Conservation (phyloP, 2,329 filamentous ascomycete genomes). For the Cercospora janseana region DNA sequence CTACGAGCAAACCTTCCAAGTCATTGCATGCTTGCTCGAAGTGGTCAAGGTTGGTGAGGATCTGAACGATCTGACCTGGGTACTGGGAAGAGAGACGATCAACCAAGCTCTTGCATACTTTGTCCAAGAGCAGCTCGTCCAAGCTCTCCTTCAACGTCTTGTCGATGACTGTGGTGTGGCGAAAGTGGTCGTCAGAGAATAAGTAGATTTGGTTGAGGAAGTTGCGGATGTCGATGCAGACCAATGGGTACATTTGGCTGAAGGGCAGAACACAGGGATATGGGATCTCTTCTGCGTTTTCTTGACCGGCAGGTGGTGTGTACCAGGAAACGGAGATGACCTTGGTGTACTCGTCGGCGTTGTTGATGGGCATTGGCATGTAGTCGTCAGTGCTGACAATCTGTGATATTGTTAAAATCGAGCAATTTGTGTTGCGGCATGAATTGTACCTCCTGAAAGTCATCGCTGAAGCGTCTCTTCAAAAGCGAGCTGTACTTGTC, state of each 20-base stretch:
- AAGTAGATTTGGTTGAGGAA: constrained; percentile 98
- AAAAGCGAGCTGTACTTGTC: constrained; percentile 90
- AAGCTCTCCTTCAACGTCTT: constrained; percentile 82
- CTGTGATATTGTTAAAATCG: constrained; percentile 32
- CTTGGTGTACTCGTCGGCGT: constrained; percentile 86
- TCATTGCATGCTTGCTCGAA: constrained; percentile 92
- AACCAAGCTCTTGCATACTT: constrained; percentile 87
- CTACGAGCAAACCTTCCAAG: constrained; percentile 79
- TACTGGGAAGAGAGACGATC: constrained; percentile 90
- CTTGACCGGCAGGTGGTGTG: constrained; percentile 64
- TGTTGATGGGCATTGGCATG: constrained; percentile 98
- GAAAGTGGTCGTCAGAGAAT: constrained; percentile 94
- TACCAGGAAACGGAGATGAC: constrained; percentile 97
- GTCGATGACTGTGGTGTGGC: constrained; percentile 85
- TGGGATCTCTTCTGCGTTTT: constrained; percentile 69
- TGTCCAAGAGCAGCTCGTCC: constrained; percentile 89
- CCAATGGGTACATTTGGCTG: constrained; percentile 97
- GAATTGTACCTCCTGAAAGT: constrained; percentile 77
- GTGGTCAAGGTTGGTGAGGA: constrained; percentile 94
- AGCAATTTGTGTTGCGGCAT: background rate
- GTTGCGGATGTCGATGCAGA: constrained; percentile 96
- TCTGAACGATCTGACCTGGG: constrained; percentile 95
- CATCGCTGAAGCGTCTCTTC: constrained; percentile 87
- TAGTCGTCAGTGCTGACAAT: constrained; percentile 92
- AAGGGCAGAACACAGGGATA: constrained; percentile 93